Base-by-base conservation (phyloP, 2,329 filamentous ascomycete species). In the Ophiostoma populinum region DNA sequence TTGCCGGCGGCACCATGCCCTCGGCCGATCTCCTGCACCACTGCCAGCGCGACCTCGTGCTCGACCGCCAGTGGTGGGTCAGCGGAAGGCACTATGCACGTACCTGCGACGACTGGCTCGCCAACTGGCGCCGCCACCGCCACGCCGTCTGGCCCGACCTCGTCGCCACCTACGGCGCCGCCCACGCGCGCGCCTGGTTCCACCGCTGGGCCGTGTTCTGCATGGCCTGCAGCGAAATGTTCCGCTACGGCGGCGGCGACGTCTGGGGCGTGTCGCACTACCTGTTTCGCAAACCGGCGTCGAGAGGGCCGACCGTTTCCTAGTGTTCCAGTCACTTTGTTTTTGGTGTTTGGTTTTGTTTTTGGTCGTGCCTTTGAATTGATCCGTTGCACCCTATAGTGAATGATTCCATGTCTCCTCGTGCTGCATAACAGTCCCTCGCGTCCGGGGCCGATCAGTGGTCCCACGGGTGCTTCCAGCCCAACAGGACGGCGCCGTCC, bases 401-500 rank as follows among this genome's bases (percentile, higher is more conserved):
- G n/a, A n/a, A n/a, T n/a, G n/a, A n/a, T n/a, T n/a, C n/a, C n/a
- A n/a, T n/a, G n/a, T n/a, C n/a, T n/a, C n/a, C n/a, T n/a, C n/a
- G n/a, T 11, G 21, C 21, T 22, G 7, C 21, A 22, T 22, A 6
- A 7, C 11, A 11, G 21, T 18, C 13, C 13, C 7, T 30, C 16
- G 11, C 29, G 18, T 27, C n/a, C 22, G 32, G 36, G 24, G 17
- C 28, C 36, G 34, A 58, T 68, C 64, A 93, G 61, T 93, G 85
- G 48, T 94, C 86, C 83, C 85, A 94, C 45, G 85, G 90, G 59
- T 95, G 90, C 64, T 85, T 94, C 79, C 75, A 83, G 55, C 90
- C 90, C 49, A 98, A 55, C 44, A 95, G 63, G 36, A 75, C 87
- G 17, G 87, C 68, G 37, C 70, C 86, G 51, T 98, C 90, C 64